Evolutionary conservation across 2,329 filamentous ascomycete species (phyloP).

Genomic region (Epichloe typhina): DNA sequence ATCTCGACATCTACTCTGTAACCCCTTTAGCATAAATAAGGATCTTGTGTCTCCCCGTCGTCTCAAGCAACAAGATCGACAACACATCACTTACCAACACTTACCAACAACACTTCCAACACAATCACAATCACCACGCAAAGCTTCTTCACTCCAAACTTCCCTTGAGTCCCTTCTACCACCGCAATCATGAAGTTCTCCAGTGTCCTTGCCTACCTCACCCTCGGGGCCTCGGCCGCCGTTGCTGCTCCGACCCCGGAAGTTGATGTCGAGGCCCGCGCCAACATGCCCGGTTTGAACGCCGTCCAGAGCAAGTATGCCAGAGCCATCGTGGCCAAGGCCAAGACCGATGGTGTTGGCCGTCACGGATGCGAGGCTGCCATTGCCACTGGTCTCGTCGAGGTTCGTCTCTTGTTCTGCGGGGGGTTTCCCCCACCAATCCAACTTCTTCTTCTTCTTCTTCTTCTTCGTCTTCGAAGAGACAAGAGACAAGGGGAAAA

Average conservation of each 20-base stretch:
- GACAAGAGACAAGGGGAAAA: not conserved
- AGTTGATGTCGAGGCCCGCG: constrained; percentile 2
- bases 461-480: not conserved
- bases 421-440: not conserved
- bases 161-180: not conserved
- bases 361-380: constrained; percentile 11
- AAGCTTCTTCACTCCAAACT: not conserved
- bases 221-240: not conserved
- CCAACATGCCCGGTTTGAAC: constrained; percentile 10
- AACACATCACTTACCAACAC: too few species aligned
- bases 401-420: constrained; percentile 6
- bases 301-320: constrained; percentile 9
- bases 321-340: constrained; percentile 10
- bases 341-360: constrained; percentile 8
- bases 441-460: not conserved
- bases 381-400: constrained; percentile 11
- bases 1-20: not conserved
- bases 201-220: not conserved
- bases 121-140: not conserved
- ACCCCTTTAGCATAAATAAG: not conserved
- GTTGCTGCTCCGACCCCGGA: not conserved
- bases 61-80: too few species aligned
- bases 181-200: constrained; percentile 5
- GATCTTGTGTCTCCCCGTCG: not conserved
- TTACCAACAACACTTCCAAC: not conserved